Evolutionary conservation across 2,329 filamentous ascomycete genomes (phyloP).

Genomic region (Diaporthe capsici): DNA sequence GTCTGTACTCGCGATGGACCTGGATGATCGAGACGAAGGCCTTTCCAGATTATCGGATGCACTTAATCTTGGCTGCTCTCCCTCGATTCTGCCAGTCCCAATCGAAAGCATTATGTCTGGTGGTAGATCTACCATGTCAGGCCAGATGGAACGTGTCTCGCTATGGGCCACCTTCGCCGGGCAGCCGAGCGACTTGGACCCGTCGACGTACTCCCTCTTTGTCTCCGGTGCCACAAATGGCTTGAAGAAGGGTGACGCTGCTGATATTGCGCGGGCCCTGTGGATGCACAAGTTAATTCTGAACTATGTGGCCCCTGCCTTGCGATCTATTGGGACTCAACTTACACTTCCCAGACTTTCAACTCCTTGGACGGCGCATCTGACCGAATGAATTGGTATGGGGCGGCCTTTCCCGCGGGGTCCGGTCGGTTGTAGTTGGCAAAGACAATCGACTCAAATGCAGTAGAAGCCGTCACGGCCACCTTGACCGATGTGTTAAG

Average conservation of each 20-base stretch:
- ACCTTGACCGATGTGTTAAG: slow-evolving; percentile 25
- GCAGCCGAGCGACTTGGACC: neutral
- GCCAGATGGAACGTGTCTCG: slow-evolving; percentile 6
- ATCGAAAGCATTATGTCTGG: slow-evolving; percentile 21
- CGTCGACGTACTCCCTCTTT: slow-evolving; percentile 20
- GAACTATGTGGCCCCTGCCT: no score
- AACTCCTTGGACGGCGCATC: neutral
- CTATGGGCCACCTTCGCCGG: neutral
- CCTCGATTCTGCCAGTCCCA: neutral
- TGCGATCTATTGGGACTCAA: neutral
- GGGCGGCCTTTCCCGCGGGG: neutral
- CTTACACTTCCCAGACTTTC: slow-evolving; percentile 27
- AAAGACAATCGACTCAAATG: neutral
- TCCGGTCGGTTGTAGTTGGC: slow-evolving; percentile 25
- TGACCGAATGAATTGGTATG: slow-evolving; percentile 16
- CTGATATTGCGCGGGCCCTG: neutral
- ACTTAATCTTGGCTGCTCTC: neutral
- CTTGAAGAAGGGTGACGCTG: slow-evolving; percentile 16
- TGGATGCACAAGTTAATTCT: neutral
- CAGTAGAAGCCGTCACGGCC: neutral
- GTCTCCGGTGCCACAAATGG: slow-evolving; percentile 5
- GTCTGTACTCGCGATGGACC: neutral
- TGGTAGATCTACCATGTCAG: neutral
- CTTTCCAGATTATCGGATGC: neutral
- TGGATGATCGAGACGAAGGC: neutral